A percentile compares a stretch with the other conserved stretches of the same genome.
phyloP scores from a whole-genome alignment of 2,329 filamentous ascomycete species.

The Graphilbum ipis-grandicollis region DNA sequence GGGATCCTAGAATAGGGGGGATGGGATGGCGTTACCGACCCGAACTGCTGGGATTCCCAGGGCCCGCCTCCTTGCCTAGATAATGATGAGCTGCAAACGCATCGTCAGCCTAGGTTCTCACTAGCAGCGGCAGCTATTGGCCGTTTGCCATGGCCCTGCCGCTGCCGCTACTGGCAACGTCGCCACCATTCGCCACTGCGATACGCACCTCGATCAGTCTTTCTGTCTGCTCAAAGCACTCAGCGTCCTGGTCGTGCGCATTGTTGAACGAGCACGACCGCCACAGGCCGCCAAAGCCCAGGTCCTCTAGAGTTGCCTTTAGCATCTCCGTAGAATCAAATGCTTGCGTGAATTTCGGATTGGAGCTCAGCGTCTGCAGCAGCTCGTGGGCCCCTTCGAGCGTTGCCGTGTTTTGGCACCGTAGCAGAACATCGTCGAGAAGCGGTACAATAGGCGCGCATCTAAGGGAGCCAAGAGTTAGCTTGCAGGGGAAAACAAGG shows the following conservation, averaged over 20 bases:
- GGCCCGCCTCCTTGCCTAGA: too few relatives aligned
- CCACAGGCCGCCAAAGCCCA: conserved; percentile 49
- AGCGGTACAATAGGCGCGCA: conserved; percentile 38
- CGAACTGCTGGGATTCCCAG: too few relatives aligned
- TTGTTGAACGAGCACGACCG: conserved; percentile 33
- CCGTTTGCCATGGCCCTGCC: too few relatives aligned
- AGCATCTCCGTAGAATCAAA: conserved; percentile 30
- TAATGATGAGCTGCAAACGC: conserved; percentile 6
- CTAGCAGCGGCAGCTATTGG: too few relatives aligned
- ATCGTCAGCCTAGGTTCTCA: too few relatives aligned
- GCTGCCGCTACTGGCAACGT: too few relatives aligned
- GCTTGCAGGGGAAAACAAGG: not conserved
- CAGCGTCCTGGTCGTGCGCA: conserved; percentile 29
- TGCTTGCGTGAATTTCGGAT: conserved; percentile 31
- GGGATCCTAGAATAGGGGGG: too few relatives aligned
- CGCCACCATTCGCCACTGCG: not conserved
- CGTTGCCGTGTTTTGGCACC: conserved; percentile 42
- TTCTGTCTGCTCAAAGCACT: conserved; percentile 37
- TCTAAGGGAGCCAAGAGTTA: conserved; percentile 16
- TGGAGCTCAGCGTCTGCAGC: conserved; percentile 39
- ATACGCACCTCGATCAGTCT: conserved; percentile 40
- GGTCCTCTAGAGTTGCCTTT: conserved; percentile 35
- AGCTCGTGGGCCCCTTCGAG: conserved; percentile 43
- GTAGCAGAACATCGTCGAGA: conserved; percentile 43
- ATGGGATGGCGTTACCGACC: too few relatives aligned